Evolutionary conservation across 1,284 basidiomycete genomes (phyloP).

Genomic region (Cystobasidium sp.): DNA sequence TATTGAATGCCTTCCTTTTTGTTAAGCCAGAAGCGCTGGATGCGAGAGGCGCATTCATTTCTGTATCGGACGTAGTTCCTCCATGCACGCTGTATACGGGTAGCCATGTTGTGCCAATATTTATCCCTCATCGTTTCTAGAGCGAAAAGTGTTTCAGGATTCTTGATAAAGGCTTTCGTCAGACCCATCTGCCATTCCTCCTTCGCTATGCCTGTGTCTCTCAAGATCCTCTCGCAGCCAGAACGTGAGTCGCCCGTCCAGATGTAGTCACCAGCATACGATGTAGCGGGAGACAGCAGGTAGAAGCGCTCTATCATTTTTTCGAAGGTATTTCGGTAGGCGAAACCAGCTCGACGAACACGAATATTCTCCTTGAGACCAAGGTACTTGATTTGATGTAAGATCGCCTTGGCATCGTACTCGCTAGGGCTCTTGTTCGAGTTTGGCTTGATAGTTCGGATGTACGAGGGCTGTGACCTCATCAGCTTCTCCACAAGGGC

Average conservation of each 20-base stretch:
- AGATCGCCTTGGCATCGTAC: conserved; percentile 90
- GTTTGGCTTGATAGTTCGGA: conserved; percentile 99
- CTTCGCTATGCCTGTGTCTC: conserved; percentile 89
- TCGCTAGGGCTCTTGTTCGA: conserved; percentile 91
- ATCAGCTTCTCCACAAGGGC: conserved; percentile 94
- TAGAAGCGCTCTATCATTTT: conserved; percentile 99
- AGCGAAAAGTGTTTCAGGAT: conserved; percentile 97
- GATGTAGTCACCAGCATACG: conserved; percentile 97
- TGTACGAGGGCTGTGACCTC: conserved; percentile 96
- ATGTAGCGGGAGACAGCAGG: conserved; percentile 89
- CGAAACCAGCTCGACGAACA: conserved; percentile 94
- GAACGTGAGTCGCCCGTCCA: conserved; percentile 90
- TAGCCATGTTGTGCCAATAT: conserved; percentile 99
- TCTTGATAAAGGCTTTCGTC: conserved; percentile 99
- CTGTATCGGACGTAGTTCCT: conserved; percentile 94
- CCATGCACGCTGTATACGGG: conserved; percentile 93
- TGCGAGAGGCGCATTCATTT: conserved; percentile 90
- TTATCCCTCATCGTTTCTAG: conserved; percentile 97
- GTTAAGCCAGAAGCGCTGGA: conserved; percentile 98
- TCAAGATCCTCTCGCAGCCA: conserved; percentile 90
- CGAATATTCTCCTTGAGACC: conserved; percentile 98
- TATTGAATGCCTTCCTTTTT: conserved; percentile 93
- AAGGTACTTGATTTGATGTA: conserved; percentile 99
- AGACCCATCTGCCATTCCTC: conserved; percentile 99
- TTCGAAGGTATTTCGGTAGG: conserved; percentile 95